Conservation (phyloP, 1,284 basidiomycete genomes). For the Anthracocystis setariae region DNA sequence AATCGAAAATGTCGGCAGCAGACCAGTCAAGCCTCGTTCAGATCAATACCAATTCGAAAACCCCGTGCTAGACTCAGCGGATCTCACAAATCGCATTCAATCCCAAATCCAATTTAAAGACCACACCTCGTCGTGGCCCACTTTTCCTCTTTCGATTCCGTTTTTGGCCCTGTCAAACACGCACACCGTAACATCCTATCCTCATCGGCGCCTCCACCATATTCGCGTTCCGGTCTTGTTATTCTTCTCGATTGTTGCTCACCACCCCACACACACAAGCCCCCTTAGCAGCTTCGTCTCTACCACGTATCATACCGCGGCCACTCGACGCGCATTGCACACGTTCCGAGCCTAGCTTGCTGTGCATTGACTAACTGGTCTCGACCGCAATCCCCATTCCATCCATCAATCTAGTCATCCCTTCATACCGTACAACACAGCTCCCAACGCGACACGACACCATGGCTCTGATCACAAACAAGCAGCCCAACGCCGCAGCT, state of each 20-base stretch:
- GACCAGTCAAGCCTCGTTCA: not conserved
- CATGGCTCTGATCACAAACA: constrained; percentile 14
- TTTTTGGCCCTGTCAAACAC: constrained; percentile 4
- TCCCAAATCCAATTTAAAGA: constrained; percentile 20
- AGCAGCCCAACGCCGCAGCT: constrained; percentile 15
- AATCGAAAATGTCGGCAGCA: constrained; percentile 4
- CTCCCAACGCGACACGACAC: not conserved
- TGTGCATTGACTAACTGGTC: not conserved
- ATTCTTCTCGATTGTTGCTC: constrained; percentile 3
- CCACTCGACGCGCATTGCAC: constrained; percentile 2
- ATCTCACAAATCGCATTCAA: constrained; percentile 24
- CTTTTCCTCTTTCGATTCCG: not conserved
- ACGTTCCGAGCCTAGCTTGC: not conserved
- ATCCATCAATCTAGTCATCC: too few relatives aligned
- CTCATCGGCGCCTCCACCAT: not conserved
- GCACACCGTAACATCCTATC: not conserved
- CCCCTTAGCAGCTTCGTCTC: not conserved
- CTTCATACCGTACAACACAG: not conserved
- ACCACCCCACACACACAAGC: not conserved
- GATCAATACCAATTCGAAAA: constrained; percentile 6
- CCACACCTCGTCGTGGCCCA: not conserved
- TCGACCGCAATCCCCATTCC: not conserved
- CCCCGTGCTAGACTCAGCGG: constrained; percentile 32
- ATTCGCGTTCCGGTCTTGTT: not conserved
- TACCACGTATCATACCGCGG: not conserved